These are phyloP conservation scores for Plasmodium gaboni DNA, from an alignment of 169 alveolate genomes.

Conservation along the genomic window DNA sequence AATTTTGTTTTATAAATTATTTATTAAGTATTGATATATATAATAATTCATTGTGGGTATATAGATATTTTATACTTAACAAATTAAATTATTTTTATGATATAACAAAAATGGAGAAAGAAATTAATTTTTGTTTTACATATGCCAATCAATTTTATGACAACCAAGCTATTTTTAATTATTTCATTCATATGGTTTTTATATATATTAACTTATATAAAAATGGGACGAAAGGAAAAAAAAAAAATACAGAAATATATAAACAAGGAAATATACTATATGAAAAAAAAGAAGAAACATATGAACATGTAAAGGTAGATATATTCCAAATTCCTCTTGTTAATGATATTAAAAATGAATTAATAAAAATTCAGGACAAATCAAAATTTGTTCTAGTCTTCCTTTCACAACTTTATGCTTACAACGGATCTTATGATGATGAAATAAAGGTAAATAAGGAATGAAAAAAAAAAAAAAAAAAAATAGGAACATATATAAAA, in stretches of 20 bases:
- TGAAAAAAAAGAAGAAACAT: constrained; percentile 2
- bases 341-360: constrained; percentile 21
- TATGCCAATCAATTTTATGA: constrained; percentile 57
- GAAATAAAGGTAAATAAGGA: constrained; percentile 20
- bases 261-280: not conserved
- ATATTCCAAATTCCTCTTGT: constrained; percentile 61
- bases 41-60: constrained; percentile 75
- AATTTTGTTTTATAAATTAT: constrained; percentile 40
- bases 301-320: not conserved
- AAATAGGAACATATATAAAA: not conserved
- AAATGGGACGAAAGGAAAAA: constrained; percentile 1
- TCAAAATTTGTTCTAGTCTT: constrained; percentile 58
- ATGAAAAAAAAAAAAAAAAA: not conserved
- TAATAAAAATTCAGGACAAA: constrained; percentile 3
- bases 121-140: constrained; percentile 53
- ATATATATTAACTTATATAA: constrained; percentile 25
- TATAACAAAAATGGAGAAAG: constrained; percentile 22
- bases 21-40: constrained; percentile 68
- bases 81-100: constrained; percentile 47
- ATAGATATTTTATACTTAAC: constrained; percentile 53
- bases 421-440: constrained; percentile 13
- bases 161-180: constrained; percentile 62
- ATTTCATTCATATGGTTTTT: constrained; percentile 45
- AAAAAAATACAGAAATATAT: not conserved
- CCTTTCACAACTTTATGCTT: constrained; percentile 55